Base-by-base conservation (phyloP, 805 yeast species). In the Dipodascus geniculatus region DNA sequence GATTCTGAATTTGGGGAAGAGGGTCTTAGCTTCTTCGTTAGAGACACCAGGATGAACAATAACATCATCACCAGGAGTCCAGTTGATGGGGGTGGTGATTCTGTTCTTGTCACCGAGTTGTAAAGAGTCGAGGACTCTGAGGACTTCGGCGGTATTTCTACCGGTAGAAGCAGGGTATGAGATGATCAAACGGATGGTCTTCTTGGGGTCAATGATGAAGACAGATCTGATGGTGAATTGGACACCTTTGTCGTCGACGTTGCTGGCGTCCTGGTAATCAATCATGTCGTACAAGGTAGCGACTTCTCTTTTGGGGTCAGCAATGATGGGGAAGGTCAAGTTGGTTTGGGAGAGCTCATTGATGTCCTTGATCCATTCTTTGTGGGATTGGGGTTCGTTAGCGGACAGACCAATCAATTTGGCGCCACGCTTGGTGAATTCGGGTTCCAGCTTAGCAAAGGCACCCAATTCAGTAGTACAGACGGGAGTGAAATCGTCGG, bases 401-500 rank as follows among this genome's bases (percentile, higher is more conserved):
- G 96, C 95, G 54, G 96, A 87, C 60, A 89, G 75, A 61, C 96
- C 97, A 71, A 89, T 82, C 69, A 89, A 78, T 77, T 90, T 89
- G 69, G 84, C 90, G 65, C 80, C 80, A 75, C 96, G 84, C 74
- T 85, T 77, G 68, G 85, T 81, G 68, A 89, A 89, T 71, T 89
- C 96, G 54, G 93, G 88, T 74, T 88, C 88, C 71, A 90, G 82
- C 67, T 83, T 79, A 62, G 96, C 95, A 66, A 89, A 90, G 14
- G 96, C 96, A 62, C 96, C 96, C 67, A 89, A 78, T 77, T 89
- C 97, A 55, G 96, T 89, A 65, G 96, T 90, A 74, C 97, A 89
- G 55, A 89, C 96, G 50, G 97, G 97, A 22, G 97, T 89, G 79
- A 87, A 90, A 70, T 90, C 97, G 60, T 88, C 96, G 59, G 97